Evolutionary conservation across 2,329 filamentous ascomycete species (phyloP).

Genomic region (Sphaceloma murrayae): DNA sequence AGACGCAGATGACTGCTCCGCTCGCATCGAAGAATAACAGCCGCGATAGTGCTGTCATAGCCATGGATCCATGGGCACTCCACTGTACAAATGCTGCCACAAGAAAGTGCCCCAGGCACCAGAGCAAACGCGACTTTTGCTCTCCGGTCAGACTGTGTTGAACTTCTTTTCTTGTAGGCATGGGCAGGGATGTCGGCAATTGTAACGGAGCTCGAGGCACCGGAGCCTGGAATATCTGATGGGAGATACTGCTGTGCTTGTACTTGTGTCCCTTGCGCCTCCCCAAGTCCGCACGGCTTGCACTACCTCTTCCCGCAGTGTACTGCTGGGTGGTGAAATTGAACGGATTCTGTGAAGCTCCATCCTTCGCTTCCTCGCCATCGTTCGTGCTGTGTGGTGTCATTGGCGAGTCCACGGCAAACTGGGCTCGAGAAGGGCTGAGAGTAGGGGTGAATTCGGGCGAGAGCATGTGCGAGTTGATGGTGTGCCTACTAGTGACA

Average conservation of each 20-base stretch:
- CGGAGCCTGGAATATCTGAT: constrained; percentile 94
- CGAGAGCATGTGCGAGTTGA: constrained; percentile 17
- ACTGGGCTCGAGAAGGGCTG: constrained; percentile 17
- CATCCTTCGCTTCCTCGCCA: constrained; percentile 22
- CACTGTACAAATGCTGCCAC: constrained; percentile 80
- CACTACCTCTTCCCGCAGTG: constrained; percentile 26
- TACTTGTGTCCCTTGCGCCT: constrained; percentile 93
- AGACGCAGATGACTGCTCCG: constrained; percentile 81
- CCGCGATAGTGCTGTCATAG: constrained; percentile 85
- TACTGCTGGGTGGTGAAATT: constrained; percentile 71
- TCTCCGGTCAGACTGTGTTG: constrained; percentile 82
- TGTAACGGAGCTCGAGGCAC: constrained; percentile 75
- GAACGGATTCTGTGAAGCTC: constrained; percentile 59
- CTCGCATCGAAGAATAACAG: constrained; percentile 92
- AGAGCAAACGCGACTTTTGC: constrained; percentile 72
- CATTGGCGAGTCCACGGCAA: constrained; percentile 23
- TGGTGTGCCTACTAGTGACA: constrained; percentile 3
- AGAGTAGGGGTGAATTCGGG: constrained; percentile 17
- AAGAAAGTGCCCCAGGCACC: constrained; percentile 80
- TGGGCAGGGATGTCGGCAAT: constrained; percentile 80
- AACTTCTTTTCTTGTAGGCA: constrained; percentile 81
- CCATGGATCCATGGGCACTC: constrained; percentile 73
- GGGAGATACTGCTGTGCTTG: constrained; percentile 91
- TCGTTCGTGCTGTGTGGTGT: constrained; percentile 23
- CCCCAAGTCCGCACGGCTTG: constrained; percentile 69